Conservation (phyloP, 2,329 filamentous ascomycete species). For the Fusarium torulosum region DNA sequence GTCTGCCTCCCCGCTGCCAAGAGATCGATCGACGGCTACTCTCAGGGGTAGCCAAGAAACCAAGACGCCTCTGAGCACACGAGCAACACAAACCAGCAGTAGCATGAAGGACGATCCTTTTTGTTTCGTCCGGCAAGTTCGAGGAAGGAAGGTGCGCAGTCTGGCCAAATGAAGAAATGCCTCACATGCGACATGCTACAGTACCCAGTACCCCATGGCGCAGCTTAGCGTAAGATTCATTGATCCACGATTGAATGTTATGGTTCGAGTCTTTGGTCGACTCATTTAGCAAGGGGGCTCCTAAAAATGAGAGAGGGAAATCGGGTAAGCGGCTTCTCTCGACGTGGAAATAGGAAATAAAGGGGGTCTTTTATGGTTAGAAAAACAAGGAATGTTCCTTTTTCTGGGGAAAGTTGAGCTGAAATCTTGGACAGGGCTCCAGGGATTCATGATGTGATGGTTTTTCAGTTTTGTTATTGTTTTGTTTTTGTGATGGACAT, state of each 20-base stretch:
- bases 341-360: background rate
- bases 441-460: background rate
- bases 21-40: constrained; percentile 31
- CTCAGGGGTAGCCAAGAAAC: constrained; percentile 31
- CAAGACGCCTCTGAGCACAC: background rate
- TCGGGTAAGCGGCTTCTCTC: constrained; percentile 21
- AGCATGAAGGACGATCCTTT: background rate
- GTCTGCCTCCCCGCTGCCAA: constrained; percentile 19
- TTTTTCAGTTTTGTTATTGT: background rate
- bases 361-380: background rate
- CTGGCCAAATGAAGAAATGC: constrained; percentile 9
- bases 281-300: background rate
- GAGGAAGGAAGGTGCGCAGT: background rate
- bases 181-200: constrained; percentile 2
- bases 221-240: constrained; percentile 13
- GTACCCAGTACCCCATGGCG: background rate
- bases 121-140: background rate
- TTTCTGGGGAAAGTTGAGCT: constrained; percentile 18
- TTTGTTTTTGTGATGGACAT: background rate
- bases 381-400: background rate
- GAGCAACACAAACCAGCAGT: background rate
- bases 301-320: constrained; percentile 1
- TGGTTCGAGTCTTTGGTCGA: background rate
- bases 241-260: constrained; percentile 4
- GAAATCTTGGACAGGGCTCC: background rate